phyloP scores from a whole-genome alignment of 148 eudicot genomes.

The Heliosperma pusillum region DNA sequence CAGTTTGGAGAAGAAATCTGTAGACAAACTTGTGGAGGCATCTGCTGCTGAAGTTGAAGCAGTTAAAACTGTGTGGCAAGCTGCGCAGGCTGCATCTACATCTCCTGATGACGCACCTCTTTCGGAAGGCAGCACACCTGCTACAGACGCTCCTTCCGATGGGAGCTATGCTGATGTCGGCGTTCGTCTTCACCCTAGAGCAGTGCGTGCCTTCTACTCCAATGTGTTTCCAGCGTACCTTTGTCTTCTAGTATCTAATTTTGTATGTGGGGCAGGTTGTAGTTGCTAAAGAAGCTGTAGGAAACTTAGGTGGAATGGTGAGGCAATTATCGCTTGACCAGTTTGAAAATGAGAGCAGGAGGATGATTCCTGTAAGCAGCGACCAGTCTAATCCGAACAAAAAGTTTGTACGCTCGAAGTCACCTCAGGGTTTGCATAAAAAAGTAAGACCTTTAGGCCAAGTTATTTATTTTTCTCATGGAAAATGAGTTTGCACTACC shows the following conservation, averaged over 20 bases:
- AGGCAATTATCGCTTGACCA: slow-evolving; percentile 93
- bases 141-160: slow-evolving; percentile 52
- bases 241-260: slow-evolving; percentile 4
- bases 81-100: slow-evolving; percentile 71
- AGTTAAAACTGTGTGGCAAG: slow-evolving; percentile 93
- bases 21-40: slow-evolving; percentile 76
- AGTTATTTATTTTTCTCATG: not conserved
- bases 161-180: slow-evolving; percentile 65
- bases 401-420: slow-evolving; percentile 62
- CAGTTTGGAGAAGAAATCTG: slow-evolving; percentile 57
- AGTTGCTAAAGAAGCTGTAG: slow-evolving; percentile 84
- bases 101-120: slow-evolving; percentile 56
- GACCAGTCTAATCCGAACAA: slow-evolving; percentile 59
- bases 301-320: slow-evolving; percentile 90
- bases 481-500: not conserved
- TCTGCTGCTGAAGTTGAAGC: slow-evolving; percentile 95
- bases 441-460: slow-evolving; percentile 46
- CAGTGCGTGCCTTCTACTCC: slow-evolving; percentile 48
- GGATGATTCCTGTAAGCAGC: slow-evolving; percentile 64
- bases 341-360: slow-evolving; percentile 97
- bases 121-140: slow-evolving; percentile 58
- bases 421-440: slow-evolving; percentile 96
- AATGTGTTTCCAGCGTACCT: slow-evolving; percentile 8
- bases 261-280: slow-evolving; percentile 62
- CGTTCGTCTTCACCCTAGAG: slow-evolving; percentile 96